A percentile compares a stretch with the other conserved stretches of the same genome.
These are phyloP conservation scores for Cladophialophora exuberans DNA, from an alignment of 2,329 filamentous ascomycete genomes.

Conservation along the genomic window DNA sequence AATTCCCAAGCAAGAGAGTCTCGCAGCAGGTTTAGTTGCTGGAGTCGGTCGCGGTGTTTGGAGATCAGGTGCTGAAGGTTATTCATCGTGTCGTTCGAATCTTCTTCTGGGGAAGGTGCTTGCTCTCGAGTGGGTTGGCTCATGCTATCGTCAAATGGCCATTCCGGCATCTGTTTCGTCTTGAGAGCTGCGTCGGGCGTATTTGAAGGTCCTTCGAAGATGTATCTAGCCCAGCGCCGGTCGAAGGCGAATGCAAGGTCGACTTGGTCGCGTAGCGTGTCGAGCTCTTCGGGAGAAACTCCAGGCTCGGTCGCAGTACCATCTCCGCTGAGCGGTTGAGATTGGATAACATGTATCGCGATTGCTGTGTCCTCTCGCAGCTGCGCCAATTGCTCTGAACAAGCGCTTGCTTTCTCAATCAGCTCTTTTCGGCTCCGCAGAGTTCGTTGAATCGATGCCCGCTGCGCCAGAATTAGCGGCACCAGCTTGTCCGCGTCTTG, in stretches of 20 bases:
- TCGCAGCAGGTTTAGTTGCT: conserved; percentile 5
- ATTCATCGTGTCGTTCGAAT: conserved; percentile 7
- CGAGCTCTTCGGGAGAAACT: not conserved
- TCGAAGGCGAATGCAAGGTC: conserved; percentile 18
- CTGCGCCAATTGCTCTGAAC: not conserved
- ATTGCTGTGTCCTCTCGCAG: not conserved
- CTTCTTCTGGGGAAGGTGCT: no score
- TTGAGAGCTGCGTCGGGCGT: not conserved
- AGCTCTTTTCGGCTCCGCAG: conserved; percentile 15
- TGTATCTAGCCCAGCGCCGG: conserved; percentile 18
- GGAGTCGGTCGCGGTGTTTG: not conserved
- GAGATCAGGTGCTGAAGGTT: conserved; percentile 6
- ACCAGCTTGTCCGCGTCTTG: conserved; percentile 52
- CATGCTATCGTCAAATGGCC: conserved; percentile 3
- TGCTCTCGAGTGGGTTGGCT: no score
- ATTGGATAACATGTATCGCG: not conserved
- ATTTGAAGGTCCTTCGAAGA: conserved; percentile 12
- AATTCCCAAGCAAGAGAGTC: not conserved
- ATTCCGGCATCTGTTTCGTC: not conserved
- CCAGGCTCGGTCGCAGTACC: not conserved
- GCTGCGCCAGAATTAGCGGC: conserved; percentile 74
- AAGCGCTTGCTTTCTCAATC: not conserved
- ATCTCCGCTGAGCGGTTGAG: not conserved
- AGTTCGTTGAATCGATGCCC: conserved; percentile 59
- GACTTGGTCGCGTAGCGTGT: conserved; percentile 11